Evolutionary conservation across 2,329 filamentous ascomycete species (phyloP).

Genomic region (Lachnum nothofagi): DNA sequence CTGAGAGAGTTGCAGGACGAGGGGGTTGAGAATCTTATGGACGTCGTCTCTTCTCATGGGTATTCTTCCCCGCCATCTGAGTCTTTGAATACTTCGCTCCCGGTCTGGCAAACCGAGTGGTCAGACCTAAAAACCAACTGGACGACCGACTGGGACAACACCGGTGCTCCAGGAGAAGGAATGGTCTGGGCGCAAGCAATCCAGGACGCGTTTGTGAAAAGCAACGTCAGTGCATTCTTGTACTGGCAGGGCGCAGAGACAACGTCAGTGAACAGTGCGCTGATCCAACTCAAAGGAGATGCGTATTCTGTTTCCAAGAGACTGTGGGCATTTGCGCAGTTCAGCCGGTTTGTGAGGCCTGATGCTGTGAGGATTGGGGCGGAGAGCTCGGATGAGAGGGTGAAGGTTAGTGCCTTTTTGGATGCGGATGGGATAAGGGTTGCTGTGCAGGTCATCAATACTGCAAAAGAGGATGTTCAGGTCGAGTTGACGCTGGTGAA

Average conservation of each 20-base stretch:
- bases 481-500: no score
- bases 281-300: conserved; percentile 26
- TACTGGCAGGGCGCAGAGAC: conserved; percentile 46
- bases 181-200: conserved; percentile 53
- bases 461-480: no score
- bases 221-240: conserved; percentile 47
- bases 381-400: no score
- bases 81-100: conserved; percentile 38
- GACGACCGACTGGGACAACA: conserved; percentile 43
- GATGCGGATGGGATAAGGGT: no score
- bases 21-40: conserved; percentile 35
- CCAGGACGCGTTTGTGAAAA: conserved; percentile 44
- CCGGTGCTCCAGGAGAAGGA: conserved; percentile 45
- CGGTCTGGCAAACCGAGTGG: conserved; percentile 50
- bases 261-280: conserved; percentile 28
- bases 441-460: no score
- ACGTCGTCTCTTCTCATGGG: conserved; percentile 38
- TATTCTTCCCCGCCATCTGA: conserved; percentile 38
- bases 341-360: conserved; percentile 15
- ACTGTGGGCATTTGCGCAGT: conserved; percentile 23
- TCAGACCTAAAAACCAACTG: conserved; percentile 42
- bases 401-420: no score
- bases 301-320: conserved; percentile 9
- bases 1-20: conserved; percentile 33
- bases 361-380: conserved; percentile 15